Percentiles rank a stretch among this genome's conserved stretches.
Conservation (phyloP, 1,284 basidiomycete genomes). For the Mycena citricolor region DNA sequence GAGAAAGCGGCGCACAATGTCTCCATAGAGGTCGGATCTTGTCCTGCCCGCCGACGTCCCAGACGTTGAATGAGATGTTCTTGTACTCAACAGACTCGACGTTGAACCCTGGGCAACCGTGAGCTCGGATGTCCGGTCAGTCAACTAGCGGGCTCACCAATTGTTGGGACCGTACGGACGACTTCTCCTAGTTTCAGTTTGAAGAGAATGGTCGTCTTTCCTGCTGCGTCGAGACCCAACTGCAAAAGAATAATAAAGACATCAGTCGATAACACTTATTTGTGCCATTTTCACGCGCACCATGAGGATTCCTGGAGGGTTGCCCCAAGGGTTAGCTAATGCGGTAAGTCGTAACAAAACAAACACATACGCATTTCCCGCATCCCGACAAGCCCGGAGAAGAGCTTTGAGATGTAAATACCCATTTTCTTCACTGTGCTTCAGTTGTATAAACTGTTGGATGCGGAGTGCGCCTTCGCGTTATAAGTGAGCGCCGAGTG, state of each 20-base stretch:
- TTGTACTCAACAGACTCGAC: slow-evolving; percentile 99
- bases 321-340: slow-evolving; percentile 46
- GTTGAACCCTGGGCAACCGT: slow-evolving; percentile 78
- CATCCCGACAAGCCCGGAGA: slow-evolving; percentile 93
- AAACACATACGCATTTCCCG: slow-evolving; percentile 94
- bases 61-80: slow-evolving; percentile 99
- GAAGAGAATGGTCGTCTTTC: slow-evolving; percentile 98
- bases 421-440: too few species aligned
- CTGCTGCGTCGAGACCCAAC: slow-evolving; percentile 96
- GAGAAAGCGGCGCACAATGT: slow-evolving; percentile 74
- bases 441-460: too few species aligned
- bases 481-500: too few species aligned
- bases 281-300: too few species aligned
- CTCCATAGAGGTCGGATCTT: slow-evolving; percentile 99
- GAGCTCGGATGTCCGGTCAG: slow-evolving; percentile 19
- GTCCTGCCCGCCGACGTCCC: slow-evolving; percentile 99
- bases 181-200: slow-evolving; percentile 99
- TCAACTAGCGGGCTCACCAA: slow-evolving; percentile 64
- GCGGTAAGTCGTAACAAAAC: slow-evolving; percentile 34
- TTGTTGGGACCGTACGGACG: slow-evolving; percentile 99
- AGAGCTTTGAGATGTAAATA: slow-evolving; percentile 80
- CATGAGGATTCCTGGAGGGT: slow-evolving; percentile 69
- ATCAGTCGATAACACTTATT: too few species aligned
- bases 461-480: too few species aligned
- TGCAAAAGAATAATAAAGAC: too few species aligned